phyloP scores from a whole-genome alignment of 2,329 filamentous ascomycete species.

The Hortaea werneckii region DNA sequence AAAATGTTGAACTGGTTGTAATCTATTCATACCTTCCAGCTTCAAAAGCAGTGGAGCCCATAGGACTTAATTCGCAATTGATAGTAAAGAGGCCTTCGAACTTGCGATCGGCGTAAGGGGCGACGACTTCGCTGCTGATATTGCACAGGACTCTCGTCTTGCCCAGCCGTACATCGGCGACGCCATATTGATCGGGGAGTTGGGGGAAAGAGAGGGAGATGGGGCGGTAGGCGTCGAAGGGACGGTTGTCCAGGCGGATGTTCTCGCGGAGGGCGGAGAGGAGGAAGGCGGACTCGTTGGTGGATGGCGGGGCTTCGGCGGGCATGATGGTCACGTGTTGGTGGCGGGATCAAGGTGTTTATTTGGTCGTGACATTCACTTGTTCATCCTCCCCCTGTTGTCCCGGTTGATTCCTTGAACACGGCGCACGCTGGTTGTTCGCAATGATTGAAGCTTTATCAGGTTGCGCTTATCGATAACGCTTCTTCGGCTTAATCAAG shows the following conservation, averaged over 20 bases:
- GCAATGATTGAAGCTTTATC: too few species aligned
- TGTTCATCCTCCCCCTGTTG: not conserved
- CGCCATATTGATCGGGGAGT: slow-evolving; percentile 64
- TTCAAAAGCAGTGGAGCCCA: slow-evolving; percentile 86
- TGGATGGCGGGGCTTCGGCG: slow-evolving; percentile 80
- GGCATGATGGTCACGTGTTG: slow-evolving; percentile 53
- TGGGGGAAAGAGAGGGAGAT: slow-evolving; percentile 67
- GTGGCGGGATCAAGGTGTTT: not conserved
- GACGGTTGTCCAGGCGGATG: slow-evolving; percentile 73
- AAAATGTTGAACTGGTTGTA: too few species aligned
- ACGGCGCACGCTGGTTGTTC: too few species aligned
- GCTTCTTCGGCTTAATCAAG: too few species aligned
- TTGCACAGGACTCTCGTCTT: slow-evolving; percentile 84
- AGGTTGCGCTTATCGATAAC: too few species aligned
- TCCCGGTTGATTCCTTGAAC: too few species aligned
- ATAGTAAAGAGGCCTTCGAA: slow-evolving; percentile 96
- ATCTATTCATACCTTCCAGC: slow-evolving; percentile 51
- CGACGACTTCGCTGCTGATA: slow-evolving; percentile 78
- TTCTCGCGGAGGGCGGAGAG: slow-evolving; percentile 71
- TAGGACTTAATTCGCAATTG: slow-evolving; percentile 78
- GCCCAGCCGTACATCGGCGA: slow-evolving; percentile 76
- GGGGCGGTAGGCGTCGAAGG: slow-evolving; percentile 67
- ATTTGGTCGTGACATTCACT: not conserved
- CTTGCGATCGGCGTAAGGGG: slow-evolving; percentile 76
- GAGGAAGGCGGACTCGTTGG: slow-evolving; percentile 80